Base-by-base conservation (phyloP, 257 asterid genomes). In the Solanum gandarillasii region DNA sequence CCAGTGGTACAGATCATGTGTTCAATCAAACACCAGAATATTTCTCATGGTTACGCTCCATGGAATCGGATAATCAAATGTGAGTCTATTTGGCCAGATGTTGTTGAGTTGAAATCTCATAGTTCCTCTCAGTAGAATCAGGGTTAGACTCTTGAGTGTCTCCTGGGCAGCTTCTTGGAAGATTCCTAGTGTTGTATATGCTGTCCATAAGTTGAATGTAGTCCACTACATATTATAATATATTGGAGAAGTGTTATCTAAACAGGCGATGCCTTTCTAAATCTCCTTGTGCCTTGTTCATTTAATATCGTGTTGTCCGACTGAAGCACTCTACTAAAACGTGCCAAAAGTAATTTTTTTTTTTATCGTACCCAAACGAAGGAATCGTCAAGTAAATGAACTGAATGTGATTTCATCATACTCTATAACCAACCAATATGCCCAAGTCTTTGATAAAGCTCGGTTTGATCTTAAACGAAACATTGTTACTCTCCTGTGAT, bases 1-100 rank as follows among this genome's bases (percentile, higher is more conserved):
- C 92, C 7, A 88, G 87, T 58, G 95, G 86, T 58, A 91, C 92
- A 1, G 96, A 96, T 88, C 87, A 90, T 8, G 48, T 48, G n/a
- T 35, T 88, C 90, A 88, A 90, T 48, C 87, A 88, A 0, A 90
- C 70, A 3, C 58, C 90, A 10, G 94, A 90, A 90, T 70, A 91
- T 76, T 32, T 86, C 10, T 83, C 92, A 20, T 90, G 92, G 89
- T 85, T 88, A 18, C 88, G 86, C 29, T 89, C 91, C 34, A 71
- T 87, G 0, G 93, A 89, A 86, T 91, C 92, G 21, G 91, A 88
- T 32, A 88, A 84, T 29, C 90, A 87, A 35, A 20, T 71, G 18
- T 68, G 87, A 73, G 35, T 48, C 29, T 81, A 10, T 46, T 43
- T 27, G 67, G 85, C 67, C 38, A 2, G 85, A 81, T 81, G 9